Evolutionary conservation across 129 eudicot genomes (phyloP).

Genomic region (Heracleum sosnowskyi): DNA sequence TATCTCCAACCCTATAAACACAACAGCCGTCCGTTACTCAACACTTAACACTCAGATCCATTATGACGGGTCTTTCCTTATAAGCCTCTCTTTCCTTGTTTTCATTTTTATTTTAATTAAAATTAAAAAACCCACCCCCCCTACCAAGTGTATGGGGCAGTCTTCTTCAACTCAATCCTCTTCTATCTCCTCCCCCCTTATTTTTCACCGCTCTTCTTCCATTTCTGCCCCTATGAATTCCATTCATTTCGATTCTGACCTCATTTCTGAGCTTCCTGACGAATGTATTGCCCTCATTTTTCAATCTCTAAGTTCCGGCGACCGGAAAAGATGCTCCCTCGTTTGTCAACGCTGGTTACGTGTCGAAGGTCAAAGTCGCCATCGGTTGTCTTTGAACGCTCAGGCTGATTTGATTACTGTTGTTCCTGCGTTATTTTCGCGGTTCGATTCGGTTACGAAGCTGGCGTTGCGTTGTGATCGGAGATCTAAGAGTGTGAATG

Average conservation of each 20-base stretch:
- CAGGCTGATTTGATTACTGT: conserved; percentile 14
- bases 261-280: conserved; percentile 35
- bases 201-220: background rate
- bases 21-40: background rate
- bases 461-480: conserved; percentile 45
- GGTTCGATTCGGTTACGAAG: conserved; percentile 41
- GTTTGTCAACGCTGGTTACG: conserved; percentile 32
- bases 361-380: conserved; percentile 46
- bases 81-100: background rate
- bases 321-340: conserved; percentile 31
- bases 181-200: background rate
- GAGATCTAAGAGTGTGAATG: conserved; percentile 23
- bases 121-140: background rate
- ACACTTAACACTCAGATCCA: background rate
- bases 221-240: background rate
- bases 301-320: conserved; percentile 38
- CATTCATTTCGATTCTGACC: background rate
- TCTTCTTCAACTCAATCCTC: conserved; percentile 6
- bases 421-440: conserved; percentile 24
- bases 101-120: too few species aligned
- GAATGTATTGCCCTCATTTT: conserved; percentile 40
- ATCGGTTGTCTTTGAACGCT: conserved; percentile 37
- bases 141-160: conserved; percentile 12
- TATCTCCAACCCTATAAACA: background rate
- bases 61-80: background rate